Percentiles rank a stretch among this genome's conserved stretches.
Conservation (phyloP, 257 asterid species). For the Nemophila menziesii region DNA sequence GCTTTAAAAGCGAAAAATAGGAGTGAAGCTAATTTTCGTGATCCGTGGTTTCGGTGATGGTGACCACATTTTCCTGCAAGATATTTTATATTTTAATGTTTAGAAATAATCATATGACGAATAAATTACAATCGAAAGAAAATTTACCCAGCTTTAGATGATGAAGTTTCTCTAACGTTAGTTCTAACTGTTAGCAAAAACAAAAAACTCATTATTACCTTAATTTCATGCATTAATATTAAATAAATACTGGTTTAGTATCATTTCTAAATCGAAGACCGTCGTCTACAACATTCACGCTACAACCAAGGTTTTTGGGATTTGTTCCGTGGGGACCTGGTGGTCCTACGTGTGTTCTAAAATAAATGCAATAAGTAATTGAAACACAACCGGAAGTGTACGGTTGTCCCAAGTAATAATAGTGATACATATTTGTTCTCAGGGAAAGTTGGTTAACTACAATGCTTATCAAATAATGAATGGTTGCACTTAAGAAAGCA, state of each 20-base stretch:
- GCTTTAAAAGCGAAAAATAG: too few species aligned
- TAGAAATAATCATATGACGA: background rate
- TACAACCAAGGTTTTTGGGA: slow-evolving; percentile 54
- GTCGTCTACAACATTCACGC: slow-evolving; percentile 53
- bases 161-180: slow-evolving; percentile 56
- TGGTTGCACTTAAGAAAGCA: too few species aligned
- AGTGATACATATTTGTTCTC: too few species aligned
- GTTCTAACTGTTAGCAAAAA: slow-evolving; percentile 46
- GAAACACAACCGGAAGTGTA: too few species aligned
- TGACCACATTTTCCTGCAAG: slow-evolving; percentile 39
- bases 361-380: too few species aligned
- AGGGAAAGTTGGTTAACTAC: too few species aligned
- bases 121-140: slow-evolving; percentile 2
- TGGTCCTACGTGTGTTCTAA: too few species aligned
- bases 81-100: slow-evolving; percentile 2
- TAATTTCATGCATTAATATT: background rate
- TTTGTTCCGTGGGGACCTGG: slow-evolving; percentile 38
- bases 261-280: slow-evolving; percentile 69
- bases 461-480: too few species aligned
- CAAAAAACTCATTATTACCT: background rate
- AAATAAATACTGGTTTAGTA: slow-evolving; percentile 7
- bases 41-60: slow-evolving; percentile 44
- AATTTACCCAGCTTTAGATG: slow-evolving; percentile 39
- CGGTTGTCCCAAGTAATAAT: too few species aligned
- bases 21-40: too few species aligned